A percentile compares a stretch with the other conserved stretches of the same genome.
phyloP scores from a whole-genome alignment of 768 basidiomycete species.

The Pisolithus tinctorius region DNA sequence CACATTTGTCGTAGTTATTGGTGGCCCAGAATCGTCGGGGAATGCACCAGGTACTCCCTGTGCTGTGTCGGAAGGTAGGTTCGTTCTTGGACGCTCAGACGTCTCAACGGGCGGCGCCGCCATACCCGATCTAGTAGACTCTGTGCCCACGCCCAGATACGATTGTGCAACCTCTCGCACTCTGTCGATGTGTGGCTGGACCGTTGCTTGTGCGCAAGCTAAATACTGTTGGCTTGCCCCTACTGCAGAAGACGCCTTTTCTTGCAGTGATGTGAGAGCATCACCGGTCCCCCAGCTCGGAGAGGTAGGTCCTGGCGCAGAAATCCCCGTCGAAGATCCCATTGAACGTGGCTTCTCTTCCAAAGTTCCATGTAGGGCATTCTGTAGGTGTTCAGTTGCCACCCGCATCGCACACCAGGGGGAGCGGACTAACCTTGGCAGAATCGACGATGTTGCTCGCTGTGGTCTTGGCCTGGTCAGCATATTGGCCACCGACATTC shows the following conservation, averaged over 20 bases:
- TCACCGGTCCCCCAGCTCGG: conserved; percentile 27
- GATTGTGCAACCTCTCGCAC: conserved; percentile 16
- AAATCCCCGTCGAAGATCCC: conserved; percentile 17
- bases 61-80: conserved; percentile 32
- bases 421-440: conserved; percentile 33
- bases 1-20: conserved; percentile 7
- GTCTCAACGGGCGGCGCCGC: conserved; percentile 4
- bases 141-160: conserved; percentile 8
- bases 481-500: conserved; percentile 39
- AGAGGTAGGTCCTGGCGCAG: conserved; percentile 24
- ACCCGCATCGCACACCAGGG: background rate
- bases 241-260: conserved; percentile 23
- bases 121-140: background rate
- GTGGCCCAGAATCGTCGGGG: conserved; percentile 12
- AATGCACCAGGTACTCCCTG: conserved; percentile 23
- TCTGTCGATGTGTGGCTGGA: conserved; percentile 27
- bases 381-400: background rate
- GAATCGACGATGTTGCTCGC: conserved; percentile 38
- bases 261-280: conserved; percentile 25
- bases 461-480: conserved; percentile 48
- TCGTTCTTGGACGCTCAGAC: conserved; percentile 23
- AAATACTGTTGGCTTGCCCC: conserved; percentile 28
- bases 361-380: background rate
- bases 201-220: conserved; percentile 10
- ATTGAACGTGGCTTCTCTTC: conserved; percentile 9